Base-by-base conservation (phyloP, 1,284 basidiomycete species). In the Puccinia novopanici region DNA sequence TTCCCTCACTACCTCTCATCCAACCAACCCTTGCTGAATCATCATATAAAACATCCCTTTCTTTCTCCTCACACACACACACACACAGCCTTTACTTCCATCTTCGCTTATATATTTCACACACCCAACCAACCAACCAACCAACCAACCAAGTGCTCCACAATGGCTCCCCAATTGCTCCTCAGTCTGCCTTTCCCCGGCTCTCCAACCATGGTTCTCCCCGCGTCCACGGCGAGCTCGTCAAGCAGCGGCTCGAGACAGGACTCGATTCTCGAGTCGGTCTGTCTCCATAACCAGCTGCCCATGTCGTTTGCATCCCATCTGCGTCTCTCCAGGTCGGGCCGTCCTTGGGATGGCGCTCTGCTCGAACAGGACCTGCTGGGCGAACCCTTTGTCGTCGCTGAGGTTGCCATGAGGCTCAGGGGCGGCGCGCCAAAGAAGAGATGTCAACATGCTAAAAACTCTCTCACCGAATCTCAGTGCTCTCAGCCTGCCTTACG, bases 391-490 rank as follows among this genome's bases (percentile, higher is more conserved):
- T 77, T 52, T 9, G 24, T 77, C 75, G 50, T 50, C 22, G 75
- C 75, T 24, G 61, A 77, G 3, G 75, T 77, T 8, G 61, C 75
- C 10, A 77, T 77, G 75, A 15, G 75, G 24, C 48, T 77, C 27
- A 34, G 75, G 22, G 75, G 75, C 37, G 75, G 75, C 24, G 75
- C n/a, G 19, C 75, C 75, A 22, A 77, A 77, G 63, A 77, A 77
- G 65, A 0, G 75, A 34, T 77, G 75, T 54, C 75, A 77, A 22
- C 75, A 77, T 55, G 75, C 45, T 8, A 77, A 77, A 24, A 68
- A 55, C 48, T 65, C 59, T 37, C 13, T 77, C 19, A 77, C 61
- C 59, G 75, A 77, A 17, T 68, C 75, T 57, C 75, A 77, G 37
- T 77, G 75, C 45, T 37, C 48, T 40, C 75, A 77, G 37, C 61